Conservation (phyloP, 441 rosid species). For the California macrophylla region DNA sequence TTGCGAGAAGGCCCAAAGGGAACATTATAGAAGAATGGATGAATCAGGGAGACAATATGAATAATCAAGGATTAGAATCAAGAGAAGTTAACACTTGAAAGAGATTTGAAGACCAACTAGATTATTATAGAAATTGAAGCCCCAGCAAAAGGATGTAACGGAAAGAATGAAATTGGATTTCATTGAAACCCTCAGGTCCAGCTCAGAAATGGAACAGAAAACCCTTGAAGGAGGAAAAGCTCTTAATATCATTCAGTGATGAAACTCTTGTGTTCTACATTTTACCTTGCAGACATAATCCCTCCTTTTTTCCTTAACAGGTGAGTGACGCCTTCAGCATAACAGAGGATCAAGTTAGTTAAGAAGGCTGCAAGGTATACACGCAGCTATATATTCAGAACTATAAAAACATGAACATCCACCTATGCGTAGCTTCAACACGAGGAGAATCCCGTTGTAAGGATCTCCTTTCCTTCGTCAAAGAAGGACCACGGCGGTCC, state of each 20-base stretch:
- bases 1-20: slow-evolving; percentile 18
- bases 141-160: neutral
- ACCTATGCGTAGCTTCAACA: slow-evolving; percentile 85
- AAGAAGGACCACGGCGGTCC: slow-evolving; percentile 73
- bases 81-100: neutral
- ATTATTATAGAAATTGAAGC: neutral
- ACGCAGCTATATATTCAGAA: slow-evolving; percentile 58
- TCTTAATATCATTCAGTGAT: slow-evolving; percentile 37
- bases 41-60: slow-evolving; percentile 14
- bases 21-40: slow-evolving; percentile 17
- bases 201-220: slow-evolving; percentile 21
- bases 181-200: slow-evolving; percentile 9
- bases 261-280: slow-evolving; percentile 37
- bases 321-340: slow-evolving; percentile 98
- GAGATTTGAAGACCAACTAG: neutral
- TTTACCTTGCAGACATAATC: slow-evolving; percentile 99
- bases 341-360: slow-evolving; percentile 82
- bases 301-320: slow-evolving; percentile 85
- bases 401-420: slow-evolving; percentile 68
- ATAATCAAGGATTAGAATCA: neutral
- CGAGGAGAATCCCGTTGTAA: slow-evolving; percentile 60
- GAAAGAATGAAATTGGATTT: slow-evolving; percentile 16
- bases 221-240: slow-evolving; percentile 28
- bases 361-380: slow-evolving; percentile 44
- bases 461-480: slow-evolving; percentile 46